phyloP scores from a whole-genome alignment of 1,139 yeast species.

The Taphrina deformans region DNA sequence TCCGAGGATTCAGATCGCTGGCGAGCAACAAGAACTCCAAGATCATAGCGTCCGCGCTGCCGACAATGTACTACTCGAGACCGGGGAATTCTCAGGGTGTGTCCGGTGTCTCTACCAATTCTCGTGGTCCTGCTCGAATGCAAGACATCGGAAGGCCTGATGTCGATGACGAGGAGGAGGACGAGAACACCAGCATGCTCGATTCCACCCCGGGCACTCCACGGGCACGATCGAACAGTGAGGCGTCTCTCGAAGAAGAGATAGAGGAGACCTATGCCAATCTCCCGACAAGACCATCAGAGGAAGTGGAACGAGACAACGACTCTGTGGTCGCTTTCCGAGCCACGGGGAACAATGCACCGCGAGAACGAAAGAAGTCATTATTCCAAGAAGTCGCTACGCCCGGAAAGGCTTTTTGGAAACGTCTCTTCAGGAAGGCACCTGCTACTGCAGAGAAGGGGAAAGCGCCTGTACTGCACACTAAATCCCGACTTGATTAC shows the following conservation, averaged over 20 bases:
- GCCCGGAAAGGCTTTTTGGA: constrained; percentile 14
- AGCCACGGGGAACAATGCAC: neutral
- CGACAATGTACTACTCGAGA: constrained; percentile 27
- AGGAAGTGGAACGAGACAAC: constrained; percentile 6
- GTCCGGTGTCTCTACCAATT: constrained; percentile 3
- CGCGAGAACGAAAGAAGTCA: constrained; percentile 14
- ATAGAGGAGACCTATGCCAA: constrained; percentile 16
- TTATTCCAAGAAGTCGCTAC: neutral
- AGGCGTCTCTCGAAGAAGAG: constrained; percentile 14
- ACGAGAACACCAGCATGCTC: constrained; percentile 15
- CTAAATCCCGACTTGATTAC: constrained; percentile 14
- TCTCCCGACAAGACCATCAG: constrained; percentile 19
- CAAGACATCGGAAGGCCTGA: neutral
- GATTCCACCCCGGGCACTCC: constrained; percentile 8
- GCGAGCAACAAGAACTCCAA: constrained; percentile 30
- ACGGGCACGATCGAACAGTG: constrained; percentile 6
- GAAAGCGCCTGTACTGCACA: neutral
- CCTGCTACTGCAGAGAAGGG: neutral
- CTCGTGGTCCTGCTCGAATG: constrained; percentile 1
- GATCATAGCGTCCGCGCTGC: constrained; percentile 24
- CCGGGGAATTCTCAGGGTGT: constrained; percentile 21
- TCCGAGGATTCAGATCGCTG: constrained; percentile 28
- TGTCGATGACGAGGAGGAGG: constrained; percentile 23
- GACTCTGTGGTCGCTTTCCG: constrained; percentile 22
- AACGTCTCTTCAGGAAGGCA: constrained; percentile 3